Conservation (phyloP, 2,329 filamentous ascomycete species). For the Colletotrichum siamense region DNA sequence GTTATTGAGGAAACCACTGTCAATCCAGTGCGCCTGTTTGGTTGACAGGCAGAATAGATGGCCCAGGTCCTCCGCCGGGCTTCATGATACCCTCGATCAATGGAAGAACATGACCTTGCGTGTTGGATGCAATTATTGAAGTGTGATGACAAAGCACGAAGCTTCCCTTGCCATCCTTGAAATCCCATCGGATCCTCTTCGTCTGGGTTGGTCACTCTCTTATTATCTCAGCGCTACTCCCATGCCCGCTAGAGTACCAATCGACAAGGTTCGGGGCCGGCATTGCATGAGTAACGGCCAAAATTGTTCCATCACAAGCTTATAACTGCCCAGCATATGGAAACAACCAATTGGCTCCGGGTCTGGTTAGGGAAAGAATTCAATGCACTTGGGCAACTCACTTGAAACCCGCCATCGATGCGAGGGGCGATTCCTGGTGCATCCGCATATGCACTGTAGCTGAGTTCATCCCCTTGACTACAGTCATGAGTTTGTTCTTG, state of each 20-base stretch:
- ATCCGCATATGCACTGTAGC: background rate
- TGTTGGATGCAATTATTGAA: background rate
- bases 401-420: background rate
- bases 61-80: conserved; percentile 8
- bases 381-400: background rate
- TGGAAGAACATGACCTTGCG: conserved; percentile 8
- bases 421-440: background rate
- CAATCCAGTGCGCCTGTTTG: background rate
- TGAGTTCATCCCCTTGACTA: background rate
- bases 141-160: background rate
- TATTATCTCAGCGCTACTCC: background rate
- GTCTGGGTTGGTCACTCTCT: background rate
- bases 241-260: background rate
- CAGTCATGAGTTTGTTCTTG: background rate
- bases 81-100: conserved; percentile 19
- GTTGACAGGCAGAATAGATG: conserved; percentile 7
- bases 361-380: background rate
- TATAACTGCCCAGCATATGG: background rate
- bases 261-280: background rate
- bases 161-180: background rate
- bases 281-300: background rate
- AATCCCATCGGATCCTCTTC: background rate
- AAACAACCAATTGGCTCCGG: background rate
- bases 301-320: background rate
- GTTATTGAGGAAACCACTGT: conserved; percentile 2